Evolutionary conservation across 768 basidiomycete genomes (phyloP), one percentile per base, ranked within the genome.

Genomic region (Psilocybe sp.): DNA sequence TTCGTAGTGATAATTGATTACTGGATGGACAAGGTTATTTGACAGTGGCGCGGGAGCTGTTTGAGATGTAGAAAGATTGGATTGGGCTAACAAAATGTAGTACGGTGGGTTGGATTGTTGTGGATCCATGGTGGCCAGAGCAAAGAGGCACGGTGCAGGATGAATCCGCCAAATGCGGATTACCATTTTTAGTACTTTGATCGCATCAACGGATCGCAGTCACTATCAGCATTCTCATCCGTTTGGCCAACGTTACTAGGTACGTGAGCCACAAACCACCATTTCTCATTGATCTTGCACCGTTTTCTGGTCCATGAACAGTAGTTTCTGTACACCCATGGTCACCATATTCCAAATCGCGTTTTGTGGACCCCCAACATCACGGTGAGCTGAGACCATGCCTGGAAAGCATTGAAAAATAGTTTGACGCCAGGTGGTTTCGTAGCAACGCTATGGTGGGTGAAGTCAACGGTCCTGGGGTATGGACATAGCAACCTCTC

Each of bases 1-100:
- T 15, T 81, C 78, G 60, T 89, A 92, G 58, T 89, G 86, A 63
- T 92, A 92, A 57, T 92, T 85, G 14, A 93, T 83, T 38, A 72
- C 69, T 4, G 88, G 87, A 60, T 92, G 90, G 10, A 76, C 68
- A 44, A 88, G 72, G n/a, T 76, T 69, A 23, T 70, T 70, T 28
- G 72, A 74, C 10, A 70, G 68, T 2, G 74, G 60, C 1, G 64
- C 66, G 31, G 68, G 55, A 23, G 58, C 62, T 16, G 74, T 44
- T 44, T 64, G 23, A 28, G 23, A 28, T 4, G 23, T 61, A 28
- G 71, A 68, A 18, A 77, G 63, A 10, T 76, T 70, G 14, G 78
- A 77, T 54, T 83, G 82, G 1, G 86, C 81, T 47, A 85, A 70
- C 47, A 92, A 77, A 35, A 92, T 64, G 58, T 88, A 92, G 67